Percentiles rank a stretch among this genome's conserved stretches.
phyloP scores from a whole-genome alignment of 352 stramenopile genomes.

The Peronospora belbahrii region DNA sequence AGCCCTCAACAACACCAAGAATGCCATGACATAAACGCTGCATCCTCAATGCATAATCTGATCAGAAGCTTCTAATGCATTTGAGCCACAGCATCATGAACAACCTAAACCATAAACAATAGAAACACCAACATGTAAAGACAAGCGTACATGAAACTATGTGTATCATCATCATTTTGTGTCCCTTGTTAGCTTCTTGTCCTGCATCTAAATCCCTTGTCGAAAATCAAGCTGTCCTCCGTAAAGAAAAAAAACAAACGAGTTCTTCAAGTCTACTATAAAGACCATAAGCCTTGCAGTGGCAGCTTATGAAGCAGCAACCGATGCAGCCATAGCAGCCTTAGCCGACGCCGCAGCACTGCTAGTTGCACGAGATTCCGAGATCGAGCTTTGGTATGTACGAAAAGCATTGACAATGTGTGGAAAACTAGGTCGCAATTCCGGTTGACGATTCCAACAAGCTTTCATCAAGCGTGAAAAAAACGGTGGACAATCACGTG shows the following conservation, averaged over 20 bases:
- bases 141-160: constrained; percentile 17
- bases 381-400: constrained; percentile 44
- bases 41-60: no score
- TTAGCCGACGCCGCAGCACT: constrained; percentile 31
- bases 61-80: no score
- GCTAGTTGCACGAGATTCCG: constrained; percentile 34
- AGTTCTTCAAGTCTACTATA: constrained; percentile 12
- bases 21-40: no score
- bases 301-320: constrained; percentile 26
- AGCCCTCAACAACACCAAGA: no score
- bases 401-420: constrained; percentile 66
- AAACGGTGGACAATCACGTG: constrained; percentile 54
- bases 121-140: background rate
- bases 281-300: constrained; percentile 4
- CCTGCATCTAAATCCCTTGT: background rate
- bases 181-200: constrained; percentile 9
- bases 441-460: constrained; percentile 63
- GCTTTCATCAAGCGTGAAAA: constrained; percentile 67
- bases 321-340: constrained; percentile 35
- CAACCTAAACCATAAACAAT: no score
- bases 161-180: constrained; percentile 23
- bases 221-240: constrained; percentile 12
- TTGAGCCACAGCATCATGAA: no score
- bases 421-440: constrained; percentile 56
- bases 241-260: constrained; percentile 1